Evolutionary conservation across 2,329 filamentous ascomycete genomes (phyloP).

Genomic region (Exserohilum rostratum): DNA sequence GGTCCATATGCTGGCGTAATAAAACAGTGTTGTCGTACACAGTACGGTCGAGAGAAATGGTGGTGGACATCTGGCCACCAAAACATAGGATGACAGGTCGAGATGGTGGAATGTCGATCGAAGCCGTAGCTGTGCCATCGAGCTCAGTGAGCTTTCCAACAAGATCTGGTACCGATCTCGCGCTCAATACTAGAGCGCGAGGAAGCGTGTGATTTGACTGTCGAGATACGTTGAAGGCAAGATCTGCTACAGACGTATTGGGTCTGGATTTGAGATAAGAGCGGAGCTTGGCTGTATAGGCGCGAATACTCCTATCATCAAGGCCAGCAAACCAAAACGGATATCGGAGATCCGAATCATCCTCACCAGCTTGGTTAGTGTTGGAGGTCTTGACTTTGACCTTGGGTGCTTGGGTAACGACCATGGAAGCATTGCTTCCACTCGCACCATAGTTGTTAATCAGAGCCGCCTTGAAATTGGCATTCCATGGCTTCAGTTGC

Average conservation of each 20-base stretch:
- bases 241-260: not conserved
- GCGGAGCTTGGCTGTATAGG: not conserved
- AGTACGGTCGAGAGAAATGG: conserved; percentile 9
- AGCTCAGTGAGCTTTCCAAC: not conserved
- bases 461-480: conserved; percentile 5
- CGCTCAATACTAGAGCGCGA: conserved; percentile 5
- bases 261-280: not conserved
- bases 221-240: conserved; percentile 20
- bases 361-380: too few species aligned
- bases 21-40: conserved; percentile 13
- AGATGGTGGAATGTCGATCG: not conserved
- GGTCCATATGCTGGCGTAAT: conserved; percentile 21
- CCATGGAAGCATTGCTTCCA: conserved; percentile 26
- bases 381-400: not conserved
- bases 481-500: conserved; percentile 13
- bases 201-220: conserved; percentile 14
- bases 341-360: not conserved
- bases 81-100: conserved; percentile 27
- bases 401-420: conserved; percentile 10
- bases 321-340: conserved; percentile 6
- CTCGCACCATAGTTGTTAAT: conserved; percentile 35
- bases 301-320: not conserved
- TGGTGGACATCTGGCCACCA: conserved; percentile 24
- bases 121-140: conserved; percentile 3
- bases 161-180: not conserved